phyloP scores from a whole-genome alignment of 345 rosid species.

The Syzygium oleosum region DNA sequence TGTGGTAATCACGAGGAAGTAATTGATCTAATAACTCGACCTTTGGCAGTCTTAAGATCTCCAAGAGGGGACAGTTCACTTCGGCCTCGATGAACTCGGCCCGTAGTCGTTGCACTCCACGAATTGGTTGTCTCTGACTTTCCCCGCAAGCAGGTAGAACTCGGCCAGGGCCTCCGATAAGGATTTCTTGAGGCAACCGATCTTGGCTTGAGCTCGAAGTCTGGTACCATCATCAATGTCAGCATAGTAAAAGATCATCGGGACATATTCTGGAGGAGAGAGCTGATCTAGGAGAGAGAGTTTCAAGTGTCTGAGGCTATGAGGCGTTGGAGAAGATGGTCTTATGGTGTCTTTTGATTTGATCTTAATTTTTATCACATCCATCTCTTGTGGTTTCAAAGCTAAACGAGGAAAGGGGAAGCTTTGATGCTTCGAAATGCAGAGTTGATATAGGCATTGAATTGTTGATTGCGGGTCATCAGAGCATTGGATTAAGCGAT shows the following conservation, averaged over 20 bases:
- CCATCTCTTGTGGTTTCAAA: neutral
- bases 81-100: constrained; percentile 6
- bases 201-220: neutral
- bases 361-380: neutral
- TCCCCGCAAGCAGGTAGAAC: constrained; percentile 18
- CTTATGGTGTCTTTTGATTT: constrained; percentile 13
- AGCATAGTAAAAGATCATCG: constrained; percentile 12
- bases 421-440: neutral
- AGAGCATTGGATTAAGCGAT: neutral
- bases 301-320: constrained; percentile 4
- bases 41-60: constrained; percentile 1
- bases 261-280: constrained; percentile 1
- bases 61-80: neutral
- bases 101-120: constrained; percentile 17
- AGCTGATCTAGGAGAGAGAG: constrained; percentile 24
- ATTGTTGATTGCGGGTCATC: neutral
- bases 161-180: constrained; percentile 3
- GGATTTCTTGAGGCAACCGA: constrained; percentile 7
- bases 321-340: constrained; percentile 23
- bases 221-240: neutral
- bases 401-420: neutral
- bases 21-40: neutral
- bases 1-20: constrained; percentile 3
- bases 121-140: constrained; percentile 1
- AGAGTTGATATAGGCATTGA: neutral